These are phyloP conservation scores for Didymella glomerata DNA, from an alignment of 2,329 filamentous ascomycete species.

Conservation along the genomic window DNA sequence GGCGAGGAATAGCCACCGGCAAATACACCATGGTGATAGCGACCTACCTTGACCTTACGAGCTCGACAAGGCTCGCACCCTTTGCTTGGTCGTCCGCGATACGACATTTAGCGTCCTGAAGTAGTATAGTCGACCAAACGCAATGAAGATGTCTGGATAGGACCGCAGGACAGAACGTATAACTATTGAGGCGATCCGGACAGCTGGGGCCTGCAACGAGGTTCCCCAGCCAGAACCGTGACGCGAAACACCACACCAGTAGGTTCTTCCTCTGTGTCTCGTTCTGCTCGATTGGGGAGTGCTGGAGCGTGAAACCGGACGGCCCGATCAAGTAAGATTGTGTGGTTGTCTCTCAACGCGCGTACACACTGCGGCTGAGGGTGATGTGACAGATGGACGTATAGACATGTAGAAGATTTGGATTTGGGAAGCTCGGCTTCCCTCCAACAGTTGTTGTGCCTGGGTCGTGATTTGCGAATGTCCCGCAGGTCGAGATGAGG, in stretches of 20 bases:
- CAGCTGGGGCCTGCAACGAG: conserved; percentile 2
- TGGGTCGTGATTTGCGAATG: conserved; percentile 11
- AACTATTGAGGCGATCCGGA: background rate
- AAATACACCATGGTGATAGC: conserved; percentile 1
- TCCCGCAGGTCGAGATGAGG: conserved; percentile 13
- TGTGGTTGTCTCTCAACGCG: background rate
- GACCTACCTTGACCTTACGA: conserved; percentile 46
- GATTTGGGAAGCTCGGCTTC: conserved; percentile 13
- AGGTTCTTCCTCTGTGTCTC: background rate
- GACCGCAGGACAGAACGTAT: background rate
- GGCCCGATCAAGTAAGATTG: conserved; percentile 2
- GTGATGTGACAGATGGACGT: background rate
- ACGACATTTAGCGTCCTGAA: conserved; percentile 36
- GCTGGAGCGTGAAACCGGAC: background rate
- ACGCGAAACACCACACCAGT: conserved; percentile 12
- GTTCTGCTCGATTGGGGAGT: conserved; percentile 3
- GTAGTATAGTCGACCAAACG: background rate
- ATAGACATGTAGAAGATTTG: conserved; percentile 4
- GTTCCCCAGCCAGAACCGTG: background rate
- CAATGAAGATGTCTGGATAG: background rate
- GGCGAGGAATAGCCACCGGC: background rate
- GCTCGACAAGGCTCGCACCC: conserved; percentile 47
- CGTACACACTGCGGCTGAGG: background rate
- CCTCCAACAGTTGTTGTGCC: conserved; percentile 9
- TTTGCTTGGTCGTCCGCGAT: conserved; percentile 49